phyloP scores from a whole-genome alignment of 176 grass and related monocot genomes.

The Oryza glaberrima region DNA sequence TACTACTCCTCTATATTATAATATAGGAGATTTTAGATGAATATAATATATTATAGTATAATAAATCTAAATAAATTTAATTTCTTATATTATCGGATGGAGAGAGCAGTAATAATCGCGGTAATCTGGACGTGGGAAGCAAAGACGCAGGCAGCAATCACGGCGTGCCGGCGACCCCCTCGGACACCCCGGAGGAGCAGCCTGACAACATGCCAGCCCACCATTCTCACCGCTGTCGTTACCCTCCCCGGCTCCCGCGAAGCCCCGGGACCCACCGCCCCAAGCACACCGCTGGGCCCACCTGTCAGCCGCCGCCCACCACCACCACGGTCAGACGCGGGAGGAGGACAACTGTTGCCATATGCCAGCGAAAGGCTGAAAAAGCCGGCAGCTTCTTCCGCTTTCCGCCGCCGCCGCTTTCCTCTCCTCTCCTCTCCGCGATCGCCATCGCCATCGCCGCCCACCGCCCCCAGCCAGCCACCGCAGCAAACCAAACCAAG shows the following conservation, averaged over 20 bases:
- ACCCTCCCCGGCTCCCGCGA: neutral
- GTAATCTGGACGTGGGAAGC: neutral
- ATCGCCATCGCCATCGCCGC: slow-evolving; percentile 51
- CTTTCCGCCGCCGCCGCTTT: slow-evolving; percentile 31
- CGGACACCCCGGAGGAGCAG: slow-evolving; percentile 14
- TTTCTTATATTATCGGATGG: too few relatives aligned
- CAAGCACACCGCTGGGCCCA: accelerated
- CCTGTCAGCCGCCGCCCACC: neutral
- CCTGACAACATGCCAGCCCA: slow-evolving; percentile 9
- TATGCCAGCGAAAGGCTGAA: slow-evolving; percentile 2
- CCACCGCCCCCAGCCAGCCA: neutral
- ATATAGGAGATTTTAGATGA: too few relatives aligned
- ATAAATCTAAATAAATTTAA: too few relatives aligned
- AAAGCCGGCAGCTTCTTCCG: neutral
- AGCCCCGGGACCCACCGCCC: neutral
- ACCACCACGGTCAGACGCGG: neutral
- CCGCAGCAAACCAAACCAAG: neutral
- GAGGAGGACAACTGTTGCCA: neutral
- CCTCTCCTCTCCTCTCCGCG: neutral
- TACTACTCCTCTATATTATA: too few relatives aligned
- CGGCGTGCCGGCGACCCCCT: slow-evolving; percentile 18
- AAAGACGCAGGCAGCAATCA: neutral
- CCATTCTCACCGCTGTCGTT: slow-evolving; percentile 36
- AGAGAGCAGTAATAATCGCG: neutral
- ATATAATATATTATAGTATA: too few relatives aligned